Percentiles rank a stretch among this genome's conserved stretches.
Evolutionary conservation across 2,329 filamentous ascomycete genomes (phyloP).

Genomic region (Pseudogymnoascus sp.): DNA sequence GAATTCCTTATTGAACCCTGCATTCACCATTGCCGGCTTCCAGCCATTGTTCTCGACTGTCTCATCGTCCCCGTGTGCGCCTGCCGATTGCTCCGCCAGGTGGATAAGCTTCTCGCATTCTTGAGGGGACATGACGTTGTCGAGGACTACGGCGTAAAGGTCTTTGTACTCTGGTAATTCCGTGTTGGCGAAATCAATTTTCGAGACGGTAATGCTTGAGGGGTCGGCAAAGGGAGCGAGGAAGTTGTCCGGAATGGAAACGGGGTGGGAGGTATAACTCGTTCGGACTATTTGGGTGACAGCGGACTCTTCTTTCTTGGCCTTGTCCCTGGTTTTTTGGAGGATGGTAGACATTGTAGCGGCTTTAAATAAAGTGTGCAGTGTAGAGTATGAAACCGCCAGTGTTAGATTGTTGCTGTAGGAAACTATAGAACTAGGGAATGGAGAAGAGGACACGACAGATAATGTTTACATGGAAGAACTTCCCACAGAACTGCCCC

Average conservation of each 20-base stretch:
- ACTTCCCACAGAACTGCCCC: not conserved
- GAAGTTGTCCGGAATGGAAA: slow-evolving; percentile 39
- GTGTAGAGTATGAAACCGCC: not conserved
- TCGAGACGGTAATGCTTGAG: slow-evolving; percentile 36
- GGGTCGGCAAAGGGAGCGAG: slow-evolving; percentile 38
- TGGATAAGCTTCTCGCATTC: slow-evolving; percentile 53
- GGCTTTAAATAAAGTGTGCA: not conserved
- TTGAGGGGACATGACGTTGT: slow-evolving; percentile 47
- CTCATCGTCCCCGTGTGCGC: slow-evolving; percentile 29
- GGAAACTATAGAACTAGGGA: not conserved
- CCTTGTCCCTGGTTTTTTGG: slow-evolving; percentile 1
- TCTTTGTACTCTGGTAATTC: slow-evolving; percentile 44
- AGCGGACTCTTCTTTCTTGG: not conserved
- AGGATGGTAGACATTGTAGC: slow-evolving; percentile 5
- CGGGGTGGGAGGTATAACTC: slow-evolving; percentile 31
- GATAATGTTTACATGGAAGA: not conserved
- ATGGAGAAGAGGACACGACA: not conserved
- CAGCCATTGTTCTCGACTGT: slow-evolving; percentile 38
- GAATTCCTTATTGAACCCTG: slow-evolving; percentile 53
- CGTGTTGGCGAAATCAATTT: slow-evolving; percentile 46
- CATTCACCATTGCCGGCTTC: slow-evolving; percentile 61
- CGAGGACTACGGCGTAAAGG: slow-evolving; percentile 52
- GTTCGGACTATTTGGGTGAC: slow-evolving; percentile 13
- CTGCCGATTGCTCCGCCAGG: slow-evolving; percentile 40
- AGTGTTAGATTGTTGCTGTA: not conserved